Percentiles rank a stretch among this genome's conserved stretches.
Evolutionary conservation across 441 rosid species (phyloP).

Genomic region (Adansonia rubrostipa): DNA sequence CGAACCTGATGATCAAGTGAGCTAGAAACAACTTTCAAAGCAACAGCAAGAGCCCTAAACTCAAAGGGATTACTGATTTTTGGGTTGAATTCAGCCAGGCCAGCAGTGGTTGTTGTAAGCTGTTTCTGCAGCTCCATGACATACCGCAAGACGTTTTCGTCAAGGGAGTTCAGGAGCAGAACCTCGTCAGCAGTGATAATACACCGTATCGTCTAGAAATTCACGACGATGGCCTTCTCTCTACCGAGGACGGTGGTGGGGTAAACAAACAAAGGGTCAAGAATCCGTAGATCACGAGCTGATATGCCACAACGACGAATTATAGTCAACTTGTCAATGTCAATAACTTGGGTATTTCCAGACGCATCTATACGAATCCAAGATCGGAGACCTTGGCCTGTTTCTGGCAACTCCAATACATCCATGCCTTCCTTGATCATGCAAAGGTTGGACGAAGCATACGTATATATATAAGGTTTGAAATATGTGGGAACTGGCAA

Average conservation of each 20-base stretch:
- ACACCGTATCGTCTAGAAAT: slow-evolving; percentile 95
- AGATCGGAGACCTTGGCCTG: slow-evolving; percentile 87
- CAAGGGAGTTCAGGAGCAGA: slow-evolving; percentile 92
- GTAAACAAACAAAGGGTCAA: slow-evolving; percentile 92
- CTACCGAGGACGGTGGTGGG: slow-evolving; percentile 98
- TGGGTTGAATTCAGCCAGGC: slow-evolving; percentile 38
- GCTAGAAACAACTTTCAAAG: slow-evolving; percentile 49
- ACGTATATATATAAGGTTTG: background rate
- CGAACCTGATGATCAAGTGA: too few species aligned
- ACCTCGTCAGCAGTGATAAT: slow-evolving; percentile 97
- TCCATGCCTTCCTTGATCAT: slow-evolving; percentile 50
- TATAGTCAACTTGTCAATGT: slow-evolving; percentile 94
- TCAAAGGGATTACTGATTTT: slow-evolving; percentile 60
- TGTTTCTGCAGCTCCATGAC: slow-evolving; percentile 93
- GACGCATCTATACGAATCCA: slow-evolving; percentile 92
- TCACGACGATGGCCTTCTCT: slow-evolving; percentile 98
- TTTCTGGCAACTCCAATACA: slow-evolving; percentile 77
- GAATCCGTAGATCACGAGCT: slow-evolving; percentile 91
- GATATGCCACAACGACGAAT: slow-evolving; percentile 98
- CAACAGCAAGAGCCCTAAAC: slow-evolving; percentile 93
- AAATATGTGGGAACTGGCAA: background rate
- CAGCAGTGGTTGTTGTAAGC: slow-evolving; percentile 80
- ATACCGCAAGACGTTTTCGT: slow-evolving; percentile 90
- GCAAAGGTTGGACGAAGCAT: background rate
- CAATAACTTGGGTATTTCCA: slow-evolving; percentile 85